Percentiles rank a stretch among this genome's conserved stretches.
These are phyloP conservation scores for Gamarada debralockiae DNA, from an alignment of 495 filamentous ascomycete species.

Conservation along the genomic window DNA sequence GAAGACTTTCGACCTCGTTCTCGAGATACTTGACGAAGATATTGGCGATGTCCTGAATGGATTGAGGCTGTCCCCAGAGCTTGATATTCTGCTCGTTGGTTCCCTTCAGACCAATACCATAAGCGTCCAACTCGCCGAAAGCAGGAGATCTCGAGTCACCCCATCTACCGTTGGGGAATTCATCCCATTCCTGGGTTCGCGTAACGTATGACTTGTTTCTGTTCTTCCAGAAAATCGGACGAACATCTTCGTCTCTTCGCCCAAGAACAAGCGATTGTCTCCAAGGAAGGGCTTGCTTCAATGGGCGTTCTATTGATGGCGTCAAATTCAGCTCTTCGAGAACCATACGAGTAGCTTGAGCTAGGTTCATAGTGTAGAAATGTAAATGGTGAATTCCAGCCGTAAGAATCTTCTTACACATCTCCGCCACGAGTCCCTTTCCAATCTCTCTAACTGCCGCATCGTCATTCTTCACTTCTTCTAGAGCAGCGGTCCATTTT, in stretches of 20 bases:
- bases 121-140: slow-evolving; percentile 94
- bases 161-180: slow-evolving; percentile 99
- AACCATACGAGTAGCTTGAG: slow-evolving; percentile 88
- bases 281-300: slow-evolving; percentile 88
- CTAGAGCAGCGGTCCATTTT: slow-evolving; percentile 74
- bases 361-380: slow-evolving; percentile 99
- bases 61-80: slow-evolving; percentile 85
- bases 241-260: slow-evolving; percentile 89
- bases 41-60: slow-evolving; percentile 71
- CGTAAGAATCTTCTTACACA: slow-evolving; percentile 80
- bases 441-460: slow-evolving; percentile 87
- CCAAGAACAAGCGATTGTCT: slow-evolving; percentile 87
- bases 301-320: slow-evolving; percentile 69
- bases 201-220: slow-evolving; percentile 92
- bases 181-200: slow-evolving; percentile 97
- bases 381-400: slow-evolving; percentile 86
- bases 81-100: slow-evolving; percentile 96
- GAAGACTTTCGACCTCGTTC: slow-evolving; percentile 74
- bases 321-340: slow-evolving; percentile 81
- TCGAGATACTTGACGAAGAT: slow-evolving; percentile 82
- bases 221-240: slow-evolving; percentile 98
- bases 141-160: slow-evolving; percentile 96
- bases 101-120: slow-evolving; percentile 93
- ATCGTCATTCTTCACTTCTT: slow-evolving; percentile 96
- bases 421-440: slow-evolving; percentile 81